A percentile compares a stretch with the other conserved stretches of the same genome.
phyloP scores from a whole-genome alignment of 306 rosid species.

The Medicago arabica region DNA sequence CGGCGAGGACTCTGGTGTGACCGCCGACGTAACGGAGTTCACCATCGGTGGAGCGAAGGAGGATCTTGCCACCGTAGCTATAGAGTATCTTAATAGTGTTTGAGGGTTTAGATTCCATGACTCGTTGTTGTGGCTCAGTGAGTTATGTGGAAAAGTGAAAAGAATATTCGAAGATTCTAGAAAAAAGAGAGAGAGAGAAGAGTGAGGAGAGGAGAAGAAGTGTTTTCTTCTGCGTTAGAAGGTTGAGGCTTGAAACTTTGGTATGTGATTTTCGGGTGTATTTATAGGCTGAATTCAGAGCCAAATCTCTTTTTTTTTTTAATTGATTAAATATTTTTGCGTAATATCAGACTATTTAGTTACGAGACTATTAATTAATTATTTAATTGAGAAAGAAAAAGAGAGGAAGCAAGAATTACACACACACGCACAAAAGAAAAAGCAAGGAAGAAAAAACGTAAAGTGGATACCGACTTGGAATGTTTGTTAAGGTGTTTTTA shows the following conservation, averaged over 20 bases:
- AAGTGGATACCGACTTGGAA: constrained; percentile 26
- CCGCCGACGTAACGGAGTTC: constrained; percentile 90
- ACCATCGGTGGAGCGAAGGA: constrained; percentile 75
- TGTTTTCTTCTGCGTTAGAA: constrained; percentile 8
- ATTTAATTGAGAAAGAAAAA: background rate
- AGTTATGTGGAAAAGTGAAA: background rate
- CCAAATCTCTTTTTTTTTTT: background rate
- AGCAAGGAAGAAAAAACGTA: background rate
- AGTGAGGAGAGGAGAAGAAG: background rate
- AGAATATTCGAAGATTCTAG: constrained; percentile 34
- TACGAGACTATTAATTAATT: too few species aligned
- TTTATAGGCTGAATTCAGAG: constrained; percentile 43
- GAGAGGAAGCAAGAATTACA: background rate
- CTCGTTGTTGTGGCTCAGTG: constrained; percentile 31
- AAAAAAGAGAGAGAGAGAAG: constrained; percentile 14
- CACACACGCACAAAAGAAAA: too few species aligned
- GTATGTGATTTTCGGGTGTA: constrained; percentile 37
- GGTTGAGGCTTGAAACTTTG: constrained; percentile 57
- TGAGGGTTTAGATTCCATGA: constrained; percentile 50
- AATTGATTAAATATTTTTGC: background rate
- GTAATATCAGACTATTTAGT: too few species aligned
- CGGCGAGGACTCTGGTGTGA: constrained; percentile 79
- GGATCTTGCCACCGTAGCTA: constrained; percentile 91
- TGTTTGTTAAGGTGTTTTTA: constrained; percentile 34
- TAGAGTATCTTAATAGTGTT: constrained; percentile 64